Percentiles rank a stretch among this genome's conserved stretches.
Conservation (phyloP, 2,329 filamentous ascomycete genomes). For the Chaetomium olivaceum region DNA sequence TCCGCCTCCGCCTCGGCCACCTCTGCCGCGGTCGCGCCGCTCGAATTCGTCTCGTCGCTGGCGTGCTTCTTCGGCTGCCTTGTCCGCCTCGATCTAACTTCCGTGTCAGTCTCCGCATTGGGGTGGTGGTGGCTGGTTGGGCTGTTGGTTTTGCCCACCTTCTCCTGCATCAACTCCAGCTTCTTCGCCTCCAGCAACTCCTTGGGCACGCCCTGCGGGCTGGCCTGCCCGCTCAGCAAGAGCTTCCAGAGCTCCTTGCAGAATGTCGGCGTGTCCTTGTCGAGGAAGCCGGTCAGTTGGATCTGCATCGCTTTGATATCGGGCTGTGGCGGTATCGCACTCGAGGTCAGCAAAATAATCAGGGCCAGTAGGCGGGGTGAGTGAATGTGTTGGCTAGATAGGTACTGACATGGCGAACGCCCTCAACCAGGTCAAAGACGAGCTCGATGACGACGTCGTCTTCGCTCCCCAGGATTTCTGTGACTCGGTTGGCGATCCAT, state of each 20-base stretch:
- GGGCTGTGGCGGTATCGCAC: slow-evolving; percentile 59
- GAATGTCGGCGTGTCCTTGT: slow-evolving; percentile 84
- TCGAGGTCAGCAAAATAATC: slow-evolving; percentile 31
- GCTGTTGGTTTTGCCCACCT: slow-evolving; percentile 55
- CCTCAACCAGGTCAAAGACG: slow-evolving; percentile 69
- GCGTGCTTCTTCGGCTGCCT: slow-evolving; percentile 73
- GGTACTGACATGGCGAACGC: slow-evolving; percentile 68
- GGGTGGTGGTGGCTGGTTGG: too few species aligned
- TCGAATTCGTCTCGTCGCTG: slow-evolving; percentile 70
- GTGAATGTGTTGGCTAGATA: not conserved
- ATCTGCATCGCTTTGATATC: slow-evolving; percentile 96
- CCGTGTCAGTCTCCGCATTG: not conserved
- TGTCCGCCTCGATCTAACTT: slow-evolving; percentile 74
- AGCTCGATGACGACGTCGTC: slow-evolving; percentile 96
- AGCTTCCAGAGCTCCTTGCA: slow-evolving; percentile 94
- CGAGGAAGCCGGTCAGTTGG: slow-evolving; percentile 89
- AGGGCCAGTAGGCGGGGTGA: not conserved
- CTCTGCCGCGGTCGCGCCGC: slow-evolving; percentile 62
- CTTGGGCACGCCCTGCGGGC: slow-evolving; percentile 87
- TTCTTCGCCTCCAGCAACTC: slow-evolving; percentile 97
- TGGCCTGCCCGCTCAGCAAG: slow-evolving; percentile 84
- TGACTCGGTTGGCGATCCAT: slow-evolving; percentile 91
- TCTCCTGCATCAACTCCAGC: slow-evolving; percentile 88
- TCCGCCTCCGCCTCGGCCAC: slow-evolving; percentile 37
- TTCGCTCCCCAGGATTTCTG: slow-evolving; percentile 84